A percentile compares a stretch with the other conserved stretches of the same genome.
phyloP scores from a whole-genome alignment of 352 stramenopile genomes.

The Globisporangium takayamanum region DNA sequence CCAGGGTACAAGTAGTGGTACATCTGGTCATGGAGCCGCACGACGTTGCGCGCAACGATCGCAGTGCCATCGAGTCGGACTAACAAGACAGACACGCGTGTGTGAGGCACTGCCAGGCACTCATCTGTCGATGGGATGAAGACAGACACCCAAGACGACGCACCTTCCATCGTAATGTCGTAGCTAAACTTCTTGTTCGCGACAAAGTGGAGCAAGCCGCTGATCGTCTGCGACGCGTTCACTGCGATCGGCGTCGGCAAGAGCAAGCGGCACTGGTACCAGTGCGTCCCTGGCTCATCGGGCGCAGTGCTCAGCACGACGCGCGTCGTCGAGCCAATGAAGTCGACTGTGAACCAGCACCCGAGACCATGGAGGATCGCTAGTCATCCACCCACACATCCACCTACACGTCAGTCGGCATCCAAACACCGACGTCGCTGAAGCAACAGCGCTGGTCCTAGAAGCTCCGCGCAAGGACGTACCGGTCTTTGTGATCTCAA shows the following conservation, averaged over 20 bases:
- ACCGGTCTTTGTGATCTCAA: constrained; percentile 82
- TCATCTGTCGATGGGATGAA: too few species aligned
- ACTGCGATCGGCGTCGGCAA: constrained; percentile 88
- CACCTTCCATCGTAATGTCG: constrained; percentile 86
- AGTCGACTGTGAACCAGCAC: constrained; percentile 99
- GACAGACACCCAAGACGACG: neutral
- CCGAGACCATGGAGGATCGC: constrained; percentile 95
- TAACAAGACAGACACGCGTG: constrained; percentile 15
- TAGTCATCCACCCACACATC: neutral
- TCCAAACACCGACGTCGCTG: neutral
- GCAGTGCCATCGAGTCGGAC: constrained; percentile 84
- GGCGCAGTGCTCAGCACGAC: constrained; percentile 86
- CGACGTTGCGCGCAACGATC: constrained; percentile 76
- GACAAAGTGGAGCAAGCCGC: constrained; percentile 85
- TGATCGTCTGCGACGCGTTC: constrained; percentile 87
- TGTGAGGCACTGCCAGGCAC: too few species aligned
- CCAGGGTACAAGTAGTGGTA: constrained; percentile 87
- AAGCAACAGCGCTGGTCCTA: neutral
- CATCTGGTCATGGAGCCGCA: constrained; percentile 93
- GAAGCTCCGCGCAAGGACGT: neutral
- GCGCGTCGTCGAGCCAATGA: constrained; percentile 80
- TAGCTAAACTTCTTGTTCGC: constrained; percentile 97
- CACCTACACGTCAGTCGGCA: neutral
- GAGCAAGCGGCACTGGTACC: constrained; percentile 93
- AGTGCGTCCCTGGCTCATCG: constrained; percentile 69